Evolutionary conservation across 257 asterid genomes (phyloP), one percentile per base, ranked within the genome.

Genomic region (Schizonepeta tenuifolia): DNA sequence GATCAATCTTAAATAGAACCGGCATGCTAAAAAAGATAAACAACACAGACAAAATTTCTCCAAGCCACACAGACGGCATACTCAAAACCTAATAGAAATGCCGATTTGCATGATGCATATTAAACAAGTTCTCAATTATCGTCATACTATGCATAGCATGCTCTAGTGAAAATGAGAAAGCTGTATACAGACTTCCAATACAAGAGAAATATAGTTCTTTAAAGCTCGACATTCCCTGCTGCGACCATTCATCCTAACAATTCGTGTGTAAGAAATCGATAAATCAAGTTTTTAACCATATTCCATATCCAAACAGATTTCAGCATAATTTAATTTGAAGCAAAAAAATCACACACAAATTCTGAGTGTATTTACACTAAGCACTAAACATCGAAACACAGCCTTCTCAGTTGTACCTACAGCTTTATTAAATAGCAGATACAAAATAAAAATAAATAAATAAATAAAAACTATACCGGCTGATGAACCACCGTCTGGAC

Each of bases 391-490:
- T 24, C 26, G 26, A 24, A 24, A 24, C 26, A n/a, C n/a, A n/a
- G n/a, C n/a, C n/a, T n/a, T n/a, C n/a, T n/a, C n/a, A n/a, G n/a
- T n/a, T n/a, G n/a, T n/a, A n/a, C n/a, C n/a, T n/a, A n/a, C n/a
- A n/a, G n/a, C n/a, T n/a, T n/a, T n/a, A n/a, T n/a, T n/a, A n/a
- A n/a, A n/a, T n/a, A n/a, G n/a, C n/a, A n/a, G 7, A 58, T 28
- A 17, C n/a, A 49, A 26, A 36, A 59, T 13, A 15, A 9, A 12
- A 22, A 70, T 36, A 65, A 40, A 59, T 0, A 10, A 41, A 54
- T 38, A 7, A n/a, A 66, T n/a, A n/a, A 15, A 47, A 67, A 33
- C 4, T 70, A 57, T 81, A 84, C 88, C 86, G 78, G 77, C 20
- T 75, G 86, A 36, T 77, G 82, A 71, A 50, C 76, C 78, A 63